Evolutionary conservation across 768 basidiomycete species (phyloP), one percentile per base, ranked within the genome.

Genomic region (Mycena kentingensis): DNA sequence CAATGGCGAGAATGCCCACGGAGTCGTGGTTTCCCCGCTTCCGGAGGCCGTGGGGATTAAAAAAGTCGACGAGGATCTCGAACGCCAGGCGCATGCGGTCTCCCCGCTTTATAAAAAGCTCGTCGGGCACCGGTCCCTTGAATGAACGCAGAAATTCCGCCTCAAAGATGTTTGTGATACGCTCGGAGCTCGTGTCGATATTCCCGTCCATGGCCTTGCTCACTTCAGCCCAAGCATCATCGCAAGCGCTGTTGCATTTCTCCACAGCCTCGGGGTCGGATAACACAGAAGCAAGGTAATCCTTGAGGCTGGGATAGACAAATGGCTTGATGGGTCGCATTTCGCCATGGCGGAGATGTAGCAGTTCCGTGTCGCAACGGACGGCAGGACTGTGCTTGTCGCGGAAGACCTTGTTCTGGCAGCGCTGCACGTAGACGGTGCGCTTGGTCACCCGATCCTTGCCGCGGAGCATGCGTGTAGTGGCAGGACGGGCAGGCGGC

Each of bases 71-170:
- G 18, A 65, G 56, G 0, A 68, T 36, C 0, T 37, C 51, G 27
- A 63, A 66, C 1, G 59, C 47, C 15, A 55, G 43, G 3, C 57
- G 38, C 10, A 62, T 51, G 21, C 50, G 35, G 39, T 47, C 37
- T 4, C 48, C 43, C 22, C 59, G 22, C 22, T 51, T 41, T 18
- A 63, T 39, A 37, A 61, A 62, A 6, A 60, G 47, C 13, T 49
- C 15, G 15, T 27, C 19, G 5, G 41, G 22, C 11, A 43, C 49
- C n/a, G 59, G 67, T 3, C 67, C 67, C 22, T 39, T 13, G 24
- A 71, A 70, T 7, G 45, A 55, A 3, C 41, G 39, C 7, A 70
- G 45, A 41, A 67, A 66, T 5, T 54, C 43, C 3, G 58, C 64
- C 16, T 64, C 57, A 34, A 60, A 65, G 15, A 63, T 38, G 42